Base-by-base conservation (phyloP, 768 basidiomycete species). In the Infundibulicybe gibba region DNA sequence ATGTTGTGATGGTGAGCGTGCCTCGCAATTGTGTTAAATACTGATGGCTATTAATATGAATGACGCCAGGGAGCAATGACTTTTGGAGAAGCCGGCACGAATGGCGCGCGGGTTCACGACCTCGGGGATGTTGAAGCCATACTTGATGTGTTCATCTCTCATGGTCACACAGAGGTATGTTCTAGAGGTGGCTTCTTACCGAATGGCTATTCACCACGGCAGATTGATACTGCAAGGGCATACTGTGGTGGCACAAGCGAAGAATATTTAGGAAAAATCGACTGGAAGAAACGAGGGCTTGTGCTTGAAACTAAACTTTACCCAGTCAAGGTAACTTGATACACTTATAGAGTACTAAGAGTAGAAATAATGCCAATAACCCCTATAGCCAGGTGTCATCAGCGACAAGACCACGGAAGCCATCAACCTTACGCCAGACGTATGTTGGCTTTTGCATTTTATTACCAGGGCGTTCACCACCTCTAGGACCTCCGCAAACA, bases 141-240 rank as follows among this genome's bases (percentile, higher is more conserved):
- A 49, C 58, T 82, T 33, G 77, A 80, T 48, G 59, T 72, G 15
- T 76, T 81, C 58, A 66, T 71, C 38, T 50, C 56, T 1, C 71
- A 72, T 45, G 78, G 77, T 0, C 77, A 80, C 59, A 61, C 60
- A 43, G 76, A 80, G 61, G 70, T 52, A 10, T 44, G 43, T 13
- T 15, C 17, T 6, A 12, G 11, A 4, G 3, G 14, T 15, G n/a
- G 14, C 8, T n/a, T 5, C 10, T 12, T 12, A 16, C 15, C 4
- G 16, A n/a, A 15, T 6, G 13, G 12, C 6, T 15, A 15, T 16
- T 33, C 14, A 25, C 3, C 17, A 12, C 19, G 17, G 6, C 14
- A 55, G 54, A 45, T 58, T 11, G 57, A 58, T 38, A 55, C 57
- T 16, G 52, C 57, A 17, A 44, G 47, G 1, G 43, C 52, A 3